phyloP scores from a whole-genome alignment of 169 alveolate species.

The Amoebophrya sp. region DNA sequence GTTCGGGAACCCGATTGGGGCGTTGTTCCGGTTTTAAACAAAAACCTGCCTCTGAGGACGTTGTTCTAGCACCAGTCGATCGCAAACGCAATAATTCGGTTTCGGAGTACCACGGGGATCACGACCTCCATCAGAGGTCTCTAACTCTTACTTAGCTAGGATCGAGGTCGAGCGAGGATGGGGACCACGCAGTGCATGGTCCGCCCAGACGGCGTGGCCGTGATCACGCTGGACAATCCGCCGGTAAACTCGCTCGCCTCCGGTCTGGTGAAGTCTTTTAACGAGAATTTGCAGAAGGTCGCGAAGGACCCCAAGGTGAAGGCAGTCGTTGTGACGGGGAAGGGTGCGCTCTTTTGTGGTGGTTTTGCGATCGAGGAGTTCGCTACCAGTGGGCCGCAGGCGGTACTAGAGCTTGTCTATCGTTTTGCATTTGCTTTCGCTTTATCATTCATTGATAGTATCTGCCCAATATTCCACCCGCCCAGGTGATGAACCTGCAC shows the following conservation, averaged over 20 bases:
- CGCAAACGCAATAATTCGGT: no score
- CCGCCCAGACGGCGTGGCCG: slow-evolving; percentile 19
- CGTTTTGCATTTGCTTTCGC: neutral
- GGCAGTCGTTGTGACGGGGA: slow-evolving; percentile 15
- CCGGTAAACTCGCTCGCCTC: slow-evolving; percentile 12
- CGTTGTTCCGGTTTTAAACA: no score
- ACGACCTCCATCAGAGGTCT: no score
- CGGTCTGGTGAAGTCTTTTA: slow-evolving; percentile 6
- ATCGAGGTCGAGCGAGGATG: neutral
- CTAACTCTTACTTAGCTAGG: no score
- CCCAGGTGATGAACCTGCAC: neutral
- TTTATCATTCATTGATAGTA: neutral
- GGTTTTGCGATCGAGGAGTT: slow-evolving; percentile 16
- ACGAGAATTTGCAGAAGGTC: slow-evolving; percentile 5
- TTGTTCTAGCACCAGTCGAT: no score
- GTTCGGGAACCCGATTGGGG: no score
- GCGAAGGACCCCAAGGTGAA: slow-evolving; percentile 1
- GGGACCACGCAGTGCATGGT: neutral
- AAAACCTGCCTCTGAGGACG: no score
- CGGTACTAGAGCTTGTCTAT: neutral
- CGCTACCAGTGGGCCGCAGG: slow-evolving; percentile 1
- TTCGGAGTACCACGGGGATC: no score
- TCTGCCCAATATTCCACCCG: neutral
- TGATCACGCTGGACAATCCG: slow-evolving; percentile 8
- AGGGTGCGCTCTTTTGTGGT: slow-evolving; percentile 13